Evolutionary conservation across 129 eudicot species (phyloP), one percentile per base, ranked within the genome.

Genomic region (Glebionis coronaria): DNA sequence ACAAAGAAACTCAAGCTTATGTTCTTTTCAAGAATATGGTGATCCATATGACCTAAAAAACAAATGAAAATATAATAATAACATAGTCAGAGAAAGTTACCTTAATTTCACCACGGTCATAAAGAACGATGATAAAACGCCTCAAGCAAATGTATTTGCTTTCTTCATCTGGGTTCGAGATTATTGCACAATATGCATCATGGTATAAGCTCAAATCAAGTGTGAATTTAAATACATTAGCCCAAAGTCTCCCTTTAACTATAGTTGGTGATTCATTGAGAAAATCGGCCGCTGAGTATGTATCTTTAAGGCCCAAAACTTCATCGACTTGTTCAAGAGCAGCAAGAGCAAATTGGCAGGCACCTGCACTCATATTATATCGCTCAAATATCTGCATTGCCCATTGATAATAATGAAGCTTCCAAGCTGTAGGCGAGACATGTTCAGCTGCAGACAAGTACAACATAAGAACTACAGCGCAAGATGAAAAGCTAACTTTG

Each of bases 261-360:
- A 78, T 54, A 67, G 71, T 79, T 56, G 91, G 78, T 35, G 99
- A 94, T 76, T 94, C 99, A 59, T 57, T 71, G 9, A 73, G 77
- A 46, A 63, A 42, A 71, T 77, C 83, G 21, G 66, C 67, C 35
- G 71, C 82, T 15, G 74, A 56, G 68, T 61, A 50, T 66, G 68
- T 68, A 50, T 70, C 80, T 1, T 29, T 69, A 63, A 51, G 60
- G 40, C 78, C 78, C 65, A 84, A 75, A 69, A 87, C 94, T 81
- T 87, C 99, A 75, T 94, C 99, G 63, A 94, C 97, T 78, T 94
- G 99, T 80, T 94, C 99, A 64, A 94, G 99, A 57, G 99, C 97
- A 79, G 99, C 97, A 82, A 94, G 84, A 47, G 99, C 95, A 84
- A 87, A 94, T 23, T 83, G 90, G 74, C 93, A 87, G 61, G 99